Evolutionary conservation across 1,284 basidiomycete species (phyloP), one percentile per base, ranked within the genome.

Genomic region (Entoloma clypeatum): DNA sequence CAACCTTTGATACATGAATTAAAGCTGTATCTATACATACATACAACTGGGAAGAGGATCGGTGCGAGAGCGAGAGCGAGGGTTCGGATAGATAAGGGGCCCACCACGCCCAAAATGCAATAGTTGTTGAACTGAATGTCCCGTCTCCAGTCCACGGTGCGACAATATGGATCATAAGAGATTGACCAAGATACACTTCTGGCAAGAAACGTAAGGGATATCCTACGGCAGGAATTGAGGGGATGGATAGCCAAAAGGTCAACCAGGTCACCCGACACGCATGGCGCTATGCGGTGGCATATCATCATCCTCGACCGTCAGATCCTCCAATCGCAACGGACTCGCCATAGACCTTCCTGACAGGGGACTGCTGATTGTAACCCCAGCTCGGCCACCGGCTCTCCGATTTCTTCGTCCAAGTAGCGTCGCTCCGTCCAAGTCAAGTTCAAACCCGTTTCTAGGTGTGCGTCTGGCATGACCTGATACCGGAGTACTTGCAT

Each of bases 371-470:
- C 55, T 59, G 38, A 64, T 52, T 33, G 56, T 50, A 14, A 54
- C 50, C 3, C 51, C 59, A 13, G 45, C 54, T 13, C 51, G 55
- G 19, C 13, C 47, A n/a, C 45, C 41, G 17, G 31, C 38, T 44
- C 66, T 66, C 49, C 72, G 72, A 51, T 83, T 79, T 49, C 86
- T 67, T 45, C 86, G 66, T 11, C 87, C 90, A 2, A 96, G 71
- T 1, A 96, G 62, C 4, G 92, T 95, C 26, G 93, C 89, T 42
- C 76, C 81, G 52, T 86, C 78, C 39, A 96, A 68, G 57, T 92
- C 86, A 38, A 96, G 73, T 57, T 94, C 88, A 53, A 96, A 96
- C 2, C 59, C 67, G 44, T 47, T 63, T 4, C 53, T 49, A 17
- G 55, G 54, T 18, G 42, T 46, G 30, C 48, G 48, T 41, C 52